These are phyloP conservation scores for Lignosus rhinocerotis DNA, from an alignment of 1,284 basidiomycete species.

Conservation along the genomic window DNA sequence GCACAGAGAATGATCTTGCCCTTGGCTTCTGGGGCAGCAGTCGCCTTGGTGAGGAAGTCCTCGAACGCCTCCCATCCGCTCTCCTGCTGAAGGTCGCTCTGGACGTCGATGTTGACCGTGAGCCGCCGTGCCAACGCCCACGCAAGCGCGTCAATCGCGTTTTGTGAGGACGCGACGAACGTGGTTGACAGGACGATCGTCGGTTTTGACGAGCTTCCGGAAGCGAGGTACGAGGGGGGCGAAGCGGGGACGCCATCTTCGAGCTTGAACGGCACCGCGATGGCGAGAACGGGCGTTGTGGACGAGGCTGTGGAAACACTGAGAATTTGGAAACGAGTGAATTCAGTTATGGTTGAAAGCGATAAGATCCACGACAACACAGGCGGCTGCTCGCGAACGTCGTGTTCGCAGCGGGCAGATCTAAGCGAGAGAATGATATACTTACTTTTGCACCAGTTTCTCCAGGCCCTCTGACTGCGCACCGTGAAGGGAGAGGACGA, in stretches of 20 bases:
- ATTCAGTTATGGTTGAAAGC: background rate
- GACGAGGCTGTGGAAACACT: slow-evolving; percentile 15
- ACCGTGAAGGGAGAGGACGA: slow-evolving; percentile 53
- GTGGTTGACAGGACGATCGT: slow-evolving; percentile 56
- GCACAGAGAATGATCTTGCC: slow-evolving; percentile 74
- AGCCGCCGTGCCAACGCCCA: slow-evolving; percentile 65
- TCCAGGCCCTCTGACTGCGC: slow-evolving; percentile 36
- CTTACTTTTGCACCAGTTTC: slow-evolving; percentile 38
- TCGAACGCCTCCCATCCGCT: slow-evolving; percentile 71
- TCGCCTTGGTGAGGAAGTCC: slow-evolving; percentile 69
- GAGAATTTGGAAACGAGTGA: slow-evolving; percentile 1
- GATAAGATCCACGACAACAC: background rate
- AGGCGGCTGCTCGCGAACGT: background rate
- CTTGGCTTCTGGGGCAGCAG: slow-evolving; percentile 39
- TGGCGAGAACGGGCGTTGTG: slow-evolving; percentile 20
- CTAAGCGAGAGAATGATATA: slow-evolving; percentile 13
- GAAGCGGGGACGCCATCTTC: slow-evolving; percentile 42
- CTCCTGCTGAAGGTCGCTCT: slow-evolving; percentile 52
- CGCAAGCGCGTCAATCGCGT: slow-evolving; percentile 51
- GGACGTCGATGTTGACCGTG: slow-evolving; percentile 70
- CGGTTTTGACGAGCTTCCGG: slow-evolving; percentile 37
- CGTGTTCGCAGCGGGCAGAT: background rate
- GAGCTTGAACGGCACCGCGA: slow-evolving; percentile 51
- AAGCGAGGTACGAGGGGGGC: slow-evolving; percentile 41
- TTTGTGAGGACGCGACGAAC: slow-evolving; percentile 49